Evolutionary conservation across 1,284 basidiomycete genomes (phyloP).

Genomic region (Ceratobasidium sp.): DNA sequence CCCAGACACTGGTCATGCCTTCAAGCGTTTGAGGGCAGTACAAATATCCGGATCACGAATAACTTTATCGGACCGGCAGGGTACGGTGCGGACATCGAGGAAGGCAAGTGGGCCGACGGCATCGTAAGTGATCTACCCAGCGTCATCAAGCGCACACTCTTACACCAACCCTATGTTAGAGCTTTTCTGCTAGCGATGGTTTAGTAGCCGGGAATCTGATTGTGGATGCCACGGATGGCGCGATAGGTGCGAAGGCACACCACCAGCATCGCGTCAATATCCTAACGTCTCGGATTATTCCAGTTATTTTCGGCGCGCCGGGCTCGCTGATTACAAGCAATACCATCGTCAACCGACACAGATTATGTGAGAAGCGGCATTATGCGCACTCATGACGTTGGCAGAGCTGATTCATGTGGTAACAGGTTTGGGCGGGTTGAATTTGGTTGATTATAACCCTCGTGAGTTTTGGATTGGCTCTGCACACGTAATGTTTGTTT

Average conservation of each 20-base stretch:
- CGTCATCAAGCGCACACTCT: background rate
- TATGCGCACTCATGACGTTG: background rate
- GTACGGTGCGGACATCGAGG: slow-evolving; percentile 39
- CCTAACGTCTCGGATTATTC: background rate
- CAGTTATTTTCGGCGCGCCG: slow-evolving; percentile 44
- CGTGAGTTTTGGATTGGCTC: slow-evolving; percentile 38
- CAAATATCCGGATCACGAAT: slow-evolving; percentile 44
- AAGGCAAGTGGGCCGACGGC: slow-evolving; percentile 44
- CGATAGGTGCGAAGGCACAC: slow-evolving; percentile 39
- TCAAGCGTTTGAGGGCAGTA: slow-evolving; percentile 44
- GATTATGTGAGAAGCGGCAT: slow-evolving; percentile 30
- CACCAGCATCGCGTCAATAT: background rate
- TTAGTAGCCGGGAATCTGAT: slow-evolving; percentile 45
- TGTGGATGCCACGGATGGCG: slow-evolving; percentile 45
- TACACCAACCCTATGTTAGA: slow-evolving; percentile 12
- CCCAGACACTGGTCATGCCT: slow-evolving; percentile 45
- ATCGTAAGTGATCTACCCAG: slow-evolving; percentile 31
- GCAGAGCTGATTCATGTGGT: background rate
- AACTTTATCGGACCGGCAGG: slow-evolving; percentile 44
- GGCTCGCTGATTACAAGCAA: slow-evolving; percentile 45
- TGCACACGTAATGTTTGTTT: background rate
- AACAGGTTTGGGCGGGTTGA: slow-evolving; percentile 43
- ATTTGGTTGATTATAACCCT: slow-evolving; percentile 45
- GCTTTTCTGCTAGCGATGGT: slow-evolving; percentile 43
- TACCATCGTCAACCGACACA: slow-evolving; percentile 42